These are phyloP conservation scores for Diaporthe aspalathi DNA, from an alignment of 2,329 filamentous ascomycete genomes.

Conservation along the genomic window DNA sequence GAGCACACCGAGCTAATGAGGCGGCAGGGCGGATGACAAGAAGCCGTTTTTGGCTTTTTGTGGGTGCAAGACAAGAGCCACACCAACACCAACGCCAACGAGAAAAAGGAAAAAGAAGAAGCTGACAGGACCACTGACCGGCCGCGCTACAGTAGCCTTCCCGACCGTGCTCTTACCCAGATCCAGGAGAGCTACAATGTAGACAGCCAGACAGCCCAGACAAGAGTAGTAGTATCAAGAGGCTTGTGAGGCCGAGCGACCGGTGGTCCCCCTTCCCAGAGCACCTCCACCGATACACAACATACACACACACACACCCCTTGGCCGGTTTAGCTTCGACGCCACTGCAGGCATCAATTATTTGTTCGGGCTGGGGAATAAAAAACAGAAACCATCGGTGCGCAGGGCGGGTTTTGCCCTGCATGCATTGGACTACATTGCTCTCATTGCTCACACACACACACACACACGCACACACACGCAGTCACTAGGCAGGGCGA, in stretches of 20 bases:
- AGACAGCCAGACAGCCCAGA: no score
- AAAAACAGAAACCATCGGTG: neutral
- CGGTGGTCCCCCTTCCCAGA: neutral
- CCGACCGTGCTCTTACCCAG: neutral
- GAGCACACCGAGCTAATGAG: neutral
- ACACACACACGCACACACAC: neutral
- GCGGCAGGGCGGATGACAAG: neutral
- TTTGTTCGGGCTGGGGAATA: slow-evolving; percentile 3
- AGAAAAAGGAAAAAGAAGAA: no score
- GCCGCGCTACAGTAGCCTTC: slow-evolving; percentile 25
- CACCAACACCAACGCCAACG: neutral
- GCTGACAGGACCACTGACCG: slow-evolving; percentile 10
- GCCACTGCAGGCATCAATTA: slow-evolving; percentile 23
- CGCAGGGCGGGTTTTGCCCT: slow-evolving; percentile 10
- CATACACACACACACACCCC: neutral
- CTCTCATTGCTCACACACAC: neutral
- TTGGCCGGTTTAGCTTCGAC: slow-evolving; percentile 19
- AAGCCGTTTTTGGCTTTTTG: slow-evolving; percentile 7
- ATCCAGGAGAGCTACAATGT: no score
- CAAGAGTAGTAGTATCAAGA: no score
- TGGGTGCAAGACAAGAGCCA: neutral
- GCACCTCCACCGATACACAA: neutral
- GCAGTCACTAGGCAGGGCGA: neutral
- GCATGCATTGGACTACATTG: neutral
- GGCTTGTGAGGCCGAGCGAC: neutral